Evolutionary conservation across 768 basidiomycete genomes (phyloP).

Genomic region (Tylopilus subfusipes): DNA sequence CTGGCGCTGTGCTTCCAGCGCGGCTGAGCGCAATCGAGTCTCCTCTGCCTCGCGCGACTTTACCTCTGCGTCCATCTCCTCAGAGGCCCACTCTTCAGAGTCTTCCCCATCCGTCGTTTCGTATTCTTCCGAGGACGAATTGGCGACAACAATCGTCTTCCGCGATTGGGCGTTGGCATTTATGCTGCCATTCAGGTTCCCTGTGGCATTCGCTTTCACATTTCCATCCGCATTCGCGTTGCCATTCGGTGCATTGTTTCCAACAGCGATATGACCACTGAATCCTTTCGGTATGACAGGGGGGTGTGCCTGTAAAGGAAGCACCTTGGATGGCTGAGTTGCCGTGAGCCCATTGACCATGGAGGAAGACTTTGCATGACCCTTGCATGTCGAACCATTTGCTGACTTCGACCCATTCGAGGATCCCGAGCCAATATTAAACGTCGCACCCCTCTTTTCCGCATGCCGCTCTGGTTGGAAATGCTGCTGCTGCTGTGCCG

Average conservation of each 20-base stretch:
- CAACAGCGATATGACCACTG: slow-evolving; percentile 1
- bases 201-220: slow-evolving; percentile 2
- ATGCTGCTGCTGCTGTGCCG: slow-evolving; percentile 23
- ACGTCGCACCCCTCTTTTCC: slow-evolving; percentile 35
- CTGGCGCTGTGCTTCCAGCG: slow-evolving; percentile 58
- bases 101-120: slow-evolving; percentile 55
- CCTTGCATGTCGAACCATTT: slow-evolving; percentile 21
- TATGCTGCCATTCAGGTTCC: slow-evolving; percentile 6
- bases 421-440: slow-evolving; percentile 60
- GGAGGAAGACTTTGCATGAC: slow-evolving; percentile 7
- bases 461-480: slow-evolving; percentile 14
- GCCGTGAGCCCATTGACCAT: slow-evolving; percentile 9
- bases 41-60: slow-evolving; percentile 32
- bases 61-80: slow-evolving; percentile 43
- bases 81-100: slow-evolving; percentile 62
- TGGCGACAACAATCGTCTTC: slow-evolving; percentile 46
- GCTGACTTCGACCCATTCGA: slow-evolving; percentile 43
- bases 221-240: slow-evolving; percentile 18
- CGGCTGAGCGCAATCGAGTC: slow-evolving; percentile 46
- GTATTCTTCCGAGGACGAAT: slow-evolving; percentile 43
- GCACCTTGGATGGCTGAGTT: slow-evolving; percentile 7
- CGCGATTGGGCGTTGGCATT: slow-evolving; percentile 30
- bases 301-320: slow-evolving; percentile 12
- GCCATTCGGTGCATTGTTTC: slow-evolving; percentile 12
- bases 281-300: slow-evolving; percentile 19